phyloP scores from a whole-genome alignment of 495 filamentous ascomycete species.

The Venustampulla echinocandica region DNA sequence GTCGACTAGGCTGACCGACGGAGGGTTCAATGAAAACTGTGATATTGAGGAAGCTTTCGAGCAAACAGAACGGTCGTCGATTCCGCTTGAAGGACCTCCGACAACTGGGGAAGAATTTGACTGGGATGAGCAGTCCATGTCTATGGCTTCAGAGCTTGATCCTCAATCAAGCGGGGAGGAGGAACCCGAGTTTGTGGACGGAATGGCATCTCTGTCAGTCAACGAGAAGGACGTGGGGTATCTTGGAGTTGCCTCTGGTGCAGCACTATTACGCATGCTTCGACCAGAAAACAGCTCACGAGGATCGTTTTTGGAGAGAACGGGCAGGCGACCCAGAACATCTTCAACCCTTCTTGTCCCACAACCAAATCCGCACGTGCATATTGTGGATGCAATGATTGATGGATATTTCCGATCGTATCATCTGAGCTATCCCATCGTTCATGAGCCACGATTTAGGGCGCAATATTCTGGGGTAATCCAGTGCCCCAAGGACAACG shows the following conservation, averaged over 20 bases:
- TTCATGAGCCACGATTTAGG: constrained; percentile 47
- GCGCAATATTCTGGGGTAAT: constrained; percentile 46
- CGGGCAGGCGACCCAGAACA: constrained; percentile 29
- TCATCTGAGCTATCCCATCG: constrained; percentile 45
- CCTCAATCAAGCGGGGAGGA: neutral
- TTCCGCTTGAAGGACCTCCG: constrained; percentile 12
- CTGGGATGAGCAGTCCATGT: constrained; percentile 17
- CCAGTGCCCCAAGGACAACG: constrained; percentile 37
- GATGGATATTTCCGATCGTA: constrained; percentile 46
- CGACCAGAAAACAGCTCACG: neutral
- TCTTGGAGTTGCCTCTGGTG: constrained; percentile 23
- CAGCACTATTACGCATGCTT: constrained; percentile 9
- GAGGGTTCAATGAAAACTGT: neutral
- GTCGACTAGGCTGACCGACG: too few relatives aligned
- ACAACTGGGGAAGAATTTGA: constrained; percentile 20
- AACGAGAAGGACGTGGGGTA: constrained; percentile 43
- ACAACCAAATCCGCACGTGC: constrained; percentile 32
- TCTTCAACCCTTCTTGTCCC: neutral
- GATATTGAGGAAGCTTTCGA: neutral
- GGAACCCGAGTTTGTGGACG: constrained; percentile 30
- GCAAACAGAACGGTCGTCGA: too few relatives aligned
- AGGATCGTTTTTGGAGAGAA: constrained; percentile 28
- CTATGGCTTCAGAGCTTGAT: neutral
- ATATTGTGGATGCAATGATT: constrained; percentile 31
- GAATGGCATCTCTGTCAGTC: constrained; percentile 45